Conservation (phyloP, 306 rosid species). For the Prunus armeniaca region DNA sequence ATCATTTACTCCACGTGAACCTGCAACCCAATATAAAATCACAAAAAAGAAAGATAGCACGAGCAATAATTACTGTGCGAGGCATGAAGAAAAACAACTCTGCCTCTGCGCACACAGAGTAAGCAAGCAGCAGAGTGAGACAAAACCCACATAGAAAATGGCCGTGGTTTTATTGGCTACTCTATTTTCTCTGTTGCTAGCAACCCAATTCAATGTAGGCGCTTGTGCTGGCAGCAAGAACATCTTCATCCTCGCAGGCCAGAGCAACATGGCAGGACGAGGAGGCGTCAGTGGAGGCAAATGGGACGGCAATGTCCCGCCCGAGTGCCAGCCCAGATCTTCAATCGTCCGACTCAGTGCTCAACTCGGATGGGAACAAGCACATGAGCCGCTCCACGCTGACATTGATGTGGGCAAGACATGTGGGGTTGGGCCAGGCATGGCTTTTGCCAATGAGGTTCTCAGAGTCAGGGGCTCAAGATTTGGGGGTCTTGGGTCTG, state of each 20-base stretch:
- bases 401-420: slow-evolving; percentile 50
- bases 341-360: slow-evolving; percentile 30
- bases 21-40: background rate
- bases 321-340: slow-evolving; percentile 34
- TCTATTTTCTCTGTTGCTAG: background rate
- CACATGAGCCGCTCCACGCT: slow-evolving; percentile 53
- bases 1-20: background rate
- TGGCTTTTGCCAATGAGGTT: slow-evolving; percentile 56
- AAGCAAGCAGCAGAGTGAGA: too few relatives aligned
- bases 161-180: background rate
- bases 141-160: too few relatives aligned
- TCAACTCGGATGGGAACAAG: slow-evolving; percentile 48
- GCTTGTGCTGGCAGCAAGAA: background rate
- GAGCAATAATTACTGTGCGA: too few relatives aligned
- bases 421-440: slow-evolving; percentile 63
- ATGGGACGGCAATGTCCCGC: slow-evolving; percentile 40
- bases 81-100: too few relatives aligned
- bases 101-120: too few relatives aligned
- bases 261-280: slow-evolving; percentile 76
- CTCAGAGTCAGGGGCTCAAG: background rate
- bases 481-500: slow-evolving; percentile 32
- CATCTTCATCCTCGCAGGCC: slow-evolving; percentile 57
- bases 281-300: slow-evolving; percentile 41
- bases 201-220: background rate
- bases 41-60: background rate